phyloP scores from a whole-genome alignment of 2,329 filamentous ascomycete species.

The Pseudocercospora cruenta region DNA sequence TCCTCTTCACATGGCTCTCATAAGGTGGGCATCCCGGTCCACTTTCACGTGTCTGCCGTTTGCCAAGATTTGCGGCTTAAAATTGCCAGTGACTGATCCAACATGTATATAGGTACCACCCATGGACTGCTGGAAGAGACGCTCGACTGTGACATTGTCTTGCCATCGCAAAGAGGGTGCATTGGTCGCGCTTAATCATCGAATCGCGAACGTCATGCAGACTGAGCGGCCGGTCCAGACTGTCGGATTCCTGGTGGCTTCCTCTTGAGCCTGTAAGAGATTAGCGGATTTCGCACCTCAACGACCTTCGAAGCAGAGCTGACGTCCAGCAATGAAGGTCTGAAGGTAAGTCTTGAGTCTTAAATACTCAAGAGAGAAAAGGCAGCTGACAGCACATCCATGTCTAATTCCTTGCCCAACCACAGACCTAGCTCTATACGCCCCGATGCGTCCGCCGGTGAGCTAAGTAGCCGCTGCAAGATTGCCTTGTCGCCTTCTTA shows the following conservation, averaged over 20 bases:
- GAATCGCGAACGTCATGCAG: neutral
- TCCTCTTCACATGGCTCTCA: neutral
- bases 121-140: neutral
- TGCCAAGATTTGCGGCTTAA: constrained; percentile 2
- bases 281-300: constrained; percentile 6
- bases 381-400: constrained; percentile 1
- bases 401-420: neutral
- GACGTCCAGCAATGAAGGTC: neutral
- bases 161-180: neutral
- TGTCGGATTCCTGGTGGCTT: constrained; percentile 8
- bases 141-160: neutral
- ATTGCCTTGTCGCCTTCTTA: neutral
- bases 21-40: neutral
- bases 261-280: constrained; percentile 1
- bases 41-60: neutral
- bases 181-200: neutral
- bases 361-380: neutral
- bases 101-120: neutral
- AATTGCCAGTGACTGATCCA: neutral
- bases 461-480: neutral
- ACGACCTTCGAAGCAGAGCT: constrained; percentile 1
- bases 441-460: neutral
- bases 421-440: neutral
- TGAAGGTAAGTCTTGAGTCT: neutral
- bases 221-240: constrained; percentile 2